Base-by-base conservation (phyloP, 371 early-diverging fungal genomes). In the Coemansia sp. region DNA sequence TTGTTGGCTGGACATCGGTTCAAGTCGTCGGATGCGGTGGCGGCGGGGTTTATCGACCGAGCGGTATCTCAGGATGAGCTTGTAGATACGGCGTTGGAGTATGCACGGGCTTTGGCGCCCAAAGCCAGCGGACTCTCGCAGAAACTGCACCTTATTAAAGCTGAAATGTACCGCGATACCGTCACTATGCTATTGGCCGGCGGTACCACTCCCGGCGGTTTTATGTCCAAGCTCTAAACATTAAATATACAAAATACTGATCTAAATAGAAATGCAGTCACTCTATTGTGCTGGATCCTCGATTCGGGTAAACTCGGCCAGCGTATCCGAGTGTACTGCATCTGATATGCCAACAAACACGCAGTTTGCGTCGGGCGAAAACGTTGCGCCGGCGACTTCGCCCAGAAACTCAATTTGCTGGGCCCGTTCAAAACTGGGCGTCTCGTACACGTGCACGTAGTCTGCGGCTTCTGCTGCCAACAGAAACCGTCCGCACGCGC, bases 371-470 rank as follows among this genome's bases (percentile, higher is more conserved):
- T 79, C 84, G 13, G 82, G 83, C 13, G 82, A 72, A 47, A 86
- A 84, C 3, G 78, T 22, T 0, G 83, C 84, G 1, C 94, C 94
- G 0, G 90, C 81, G 34, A 91, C 84, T 59, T 93, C 93, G 4
- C 95, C 95, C 81, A 92, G 88, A 78, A 94, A 86, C 67, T 90
- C 91, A 53, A 94, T 83, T 22, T 85, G 83, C 80, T 94, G 94
- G 13, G 84, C 81, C 4, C 65, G 59, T 5, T 69, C 72, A 61
- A 82, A 86, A 7, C 69, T 63, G 14, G 65, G 52, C 2, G 84
- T 73, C 45, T 91, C 91, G 24, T 86, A 86, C 3, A 94, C 67
- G 68, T 92, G 92, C 16, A 94, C 89, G 79, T 82, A 90, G 65
- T 93, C 90, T 24, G 88, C 86, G 0, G 91, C 86, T 72, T 88